Percentiles rank a stretch among this genome's conserved stretches.
Conservation (phyloP, 2,329 filamentous ascomycete species). For the Colletotrichum siamense region DNA sequence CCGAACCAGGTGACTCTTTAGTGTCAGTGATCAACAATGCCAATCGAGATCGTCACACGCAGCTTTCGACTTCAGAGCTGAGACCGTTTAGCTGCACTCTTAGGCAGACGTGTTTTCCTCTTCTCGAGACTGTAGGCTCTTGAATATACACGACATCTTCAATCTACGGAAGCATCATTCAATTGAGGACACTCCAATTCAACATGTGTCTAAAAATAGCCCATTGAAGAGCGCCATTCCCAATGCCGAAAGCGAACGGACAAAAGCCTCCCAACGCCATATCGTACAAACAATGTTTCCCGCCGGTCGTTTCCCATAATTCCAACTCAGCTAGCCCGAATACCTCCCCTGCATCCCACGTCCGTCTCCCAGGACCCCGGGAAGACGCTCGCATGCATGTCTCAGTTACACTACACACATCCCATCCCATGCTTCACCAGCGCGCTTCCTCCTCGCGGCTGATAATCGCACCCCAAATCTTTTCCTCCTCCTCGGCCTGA, state of each 20-base stretch:
- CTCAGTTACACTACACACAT: neutral
- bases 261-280: neutral
- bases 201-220: neutral
- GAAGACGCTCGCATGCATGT: neutral
- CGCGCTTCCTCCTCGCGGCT: slow-evolving; percentile 45
- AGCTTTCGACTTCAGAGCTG: neutral
- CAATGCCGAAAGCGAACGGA: neutral
- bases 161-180: neutral
- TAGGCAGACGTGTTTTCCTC: neutral
- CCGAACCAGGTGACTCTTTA: neutral
- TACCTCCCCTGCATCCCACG: neutral
- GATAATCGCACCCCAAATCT: slow-evolving; percentile 48
- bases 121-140: neutral
- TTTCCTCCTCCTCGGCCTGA: slow-evolving; percentile 45
- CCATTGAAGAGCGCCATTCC: neutral
- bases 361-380: neutral
- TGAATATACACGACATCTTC: neutral
- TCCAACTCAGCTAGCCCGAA: neutral
- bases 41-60: neutral
- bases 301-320: neutral
- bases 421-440: slow-evolving; percentile 33
- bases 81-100: neutral
- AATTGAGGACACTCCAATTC: neutral
- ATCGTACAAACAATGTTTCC: neutral
- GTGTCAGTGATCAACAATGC: neutral